A percentile compares a stretch with the other conserved stretches of the same genome.
Conservation (phyloP, 1,139 yeast genomes). For the Blastobotrys arbuscula region DNA sequence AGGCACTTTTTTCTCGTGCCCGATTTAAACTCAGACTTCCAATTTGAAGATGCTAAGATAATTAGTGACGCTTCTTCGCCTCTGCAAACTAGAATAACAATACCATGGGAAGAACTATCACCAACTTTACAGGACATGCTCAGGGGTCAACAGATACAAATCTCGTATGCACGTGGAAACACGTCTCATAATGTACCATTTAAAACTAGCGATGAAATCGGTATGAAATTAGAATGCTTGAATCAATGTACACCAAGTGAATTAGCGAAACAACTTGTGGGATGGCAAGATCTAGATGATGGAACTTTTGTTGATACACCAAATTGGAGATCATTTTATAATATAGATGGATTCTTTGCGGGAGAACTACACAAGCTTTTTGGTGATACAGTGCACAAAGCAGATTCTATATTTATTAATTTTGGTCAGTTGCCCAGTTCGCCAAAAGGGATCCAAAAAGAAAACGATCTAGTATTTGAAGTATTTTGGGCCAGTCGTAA, state of each 20-base stretch:
- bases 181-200: constrained; percentile 25
- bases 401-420: constrained; percentile 23
- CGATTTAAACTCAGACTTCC: constrained; percentile 19
- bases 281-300: constrained; percentile 8
- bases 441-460: constrained; percentile 21
- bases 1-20: constrained; percentile 25
- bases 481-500: constrained; percentile 19
- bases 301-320: constrained; percentile 20
- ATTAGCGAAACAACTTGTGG: constrained; percentile 8
- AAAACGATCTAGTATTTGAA: constrained; percentile 25
- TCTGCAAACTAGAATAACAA: constrained; percentile 24
- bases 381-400: background rate
- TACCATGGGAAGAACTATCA: constrained; percentile 19
- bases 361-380: background rate
- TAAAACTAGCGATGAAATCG: constrained; percentile 27
- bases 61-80: constrained; percentile 18
- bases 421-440: constrained; percentile 24
- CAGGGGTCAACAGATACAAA: constrained; percentile 18
- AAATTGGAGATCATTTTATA: constrained; percentile 24
- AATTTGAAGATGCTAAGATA: constrained; percentile 14
- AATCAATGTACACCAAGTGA: constrained; percentile 13
- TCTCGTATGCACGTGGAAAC: constrained; percentile 23
- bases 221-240: constrained; percentile 25
- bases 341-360: background rate
- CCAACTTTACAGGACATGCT: constrained; percentile 7